phyloP scores from a whole-genome alignment of 257 asterid genomes.

The Jaltomata sinuosa region DNA sequence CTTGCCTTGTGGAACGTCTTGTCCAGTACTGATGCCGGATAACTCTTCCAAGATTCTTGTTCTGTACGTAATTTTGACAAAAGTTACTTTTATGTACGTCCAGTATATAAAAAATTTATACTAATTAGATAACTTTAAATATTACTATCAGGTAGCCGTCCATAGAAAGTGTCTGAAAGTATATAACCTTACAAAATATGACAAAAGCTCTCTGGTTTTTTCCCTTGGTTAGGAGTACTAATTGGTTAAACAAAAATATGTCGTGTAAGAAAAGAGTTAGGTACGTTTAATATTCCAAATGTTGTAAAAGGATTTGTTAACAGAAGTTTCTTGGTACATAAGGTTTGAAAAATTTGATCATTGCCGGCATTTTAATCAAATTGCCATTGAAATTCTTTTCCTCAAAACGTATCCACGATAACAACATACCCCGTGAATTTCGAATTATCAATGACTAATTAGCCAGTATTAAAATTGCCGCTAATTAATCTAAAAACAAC shows the following conservation, averaged over 20 bases:
- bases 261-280: not conserved
- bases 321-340: not conserved
- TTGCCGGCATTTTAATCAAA: not conserved
- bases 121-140: not conserved
- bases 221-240: too few relatives aligned
- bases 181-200: not conserved
- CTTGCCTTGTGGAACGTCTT: conserved; percentile 4
- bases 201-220: too few relatives aligned
- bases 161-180: not conserved
- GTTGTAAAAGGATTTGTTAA: not conserved
- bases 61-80: conserved; percentile 3
- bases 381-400: not conserved
- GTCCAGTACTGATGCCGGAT: not conserved
- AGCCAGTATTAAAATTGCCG: too few relatives aligned
- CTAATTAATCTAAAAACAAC: too few relatives aligned
- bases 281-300: not conserved
- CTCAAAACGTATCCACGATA: too few relatives aligned
- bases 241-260: not conserved
- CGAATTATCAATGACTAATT: too few relatives aligned
- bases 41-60: conserved; percentile 20
- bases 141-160: not conserved
- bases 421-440: too few relatives aligned
- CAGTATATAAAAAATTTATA: not conserved
- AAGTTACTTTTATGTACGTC: not conserved
- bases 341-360: not conserved